Conservation (phyloP, 495 filamentous ascomycete species). For the Extremus antarcticus region DNA sequence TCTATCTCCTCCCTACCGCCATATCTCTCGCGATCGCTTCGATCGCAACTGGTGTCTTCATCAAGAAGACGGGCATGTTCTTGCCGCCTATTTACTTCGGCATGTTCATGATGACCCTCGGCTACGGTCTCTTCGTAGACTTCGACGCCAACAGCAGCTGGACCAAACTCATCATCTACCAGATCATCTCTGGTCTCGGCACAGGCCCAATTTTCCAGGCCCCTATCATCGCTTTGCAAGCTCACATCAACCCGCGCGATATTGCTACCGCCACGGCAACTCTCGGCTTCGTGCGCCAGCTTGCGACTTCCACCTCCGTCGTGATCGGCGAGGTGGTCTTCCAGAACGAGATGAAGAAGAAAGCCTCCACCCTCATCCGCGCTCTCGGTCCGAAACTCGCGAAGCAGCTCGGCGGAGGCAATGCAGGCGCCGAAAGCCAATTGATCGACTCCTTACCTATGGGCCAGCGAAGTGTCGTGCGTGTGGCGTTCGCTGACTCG, state of each 20-base stretch:
- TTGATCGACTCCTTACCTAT: constrained; percentile 31
- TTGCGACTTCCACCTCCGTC: constrained; percentile 60
- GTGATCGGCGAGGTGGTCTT: constrained; percentile 77
- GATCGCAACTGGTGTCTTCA: constrained; percentile 53
- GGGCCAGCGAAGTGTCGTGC: constrained; percentile 25
- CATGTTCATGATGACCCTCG: constrained; percentile 47
- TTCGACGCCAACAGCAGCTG: constrained; percentile 40
- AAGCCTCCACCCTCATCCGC: constrained; percentile 15
- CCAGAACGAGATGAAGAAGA: constrained; percentile 43
- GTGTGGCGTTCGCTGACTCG: constrained; percentile 32
- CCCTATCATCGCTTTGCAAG: constrained; percentile 70
- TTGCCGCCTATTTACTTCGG: constrained; percentile 46
- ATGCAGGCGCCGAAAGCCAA: constrained; percentile 36
- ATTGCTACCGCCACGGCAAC: constrained; percentile 69
- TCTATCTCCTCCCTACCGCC: constrained; percentile 68
- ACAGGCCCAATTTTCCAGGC: constrained; percentile 60
- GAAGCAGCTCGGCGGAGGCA: constrained; percentile 30
- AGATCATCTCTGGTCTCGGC: constrained; percentile 57
- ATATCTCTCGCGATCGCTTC: constrained; percentile 57
- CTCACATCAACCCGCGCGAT: constrained; percentile 54
- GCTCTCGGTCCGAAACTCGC: constrained; percentile 27
- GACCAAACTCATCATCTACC: constrained; percentile 50
- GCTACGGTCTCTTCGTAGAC: constrained; percentile 54
- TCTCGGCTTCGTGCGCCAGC: constrained; percentile 60
- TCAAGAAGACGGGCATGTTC: constrained; percentile 59